These are phyloP conservation scores for Cucurbita argyrosperma DNA, from an alignment of 306 rosid species.

Conservation along the genomic window DNA sequence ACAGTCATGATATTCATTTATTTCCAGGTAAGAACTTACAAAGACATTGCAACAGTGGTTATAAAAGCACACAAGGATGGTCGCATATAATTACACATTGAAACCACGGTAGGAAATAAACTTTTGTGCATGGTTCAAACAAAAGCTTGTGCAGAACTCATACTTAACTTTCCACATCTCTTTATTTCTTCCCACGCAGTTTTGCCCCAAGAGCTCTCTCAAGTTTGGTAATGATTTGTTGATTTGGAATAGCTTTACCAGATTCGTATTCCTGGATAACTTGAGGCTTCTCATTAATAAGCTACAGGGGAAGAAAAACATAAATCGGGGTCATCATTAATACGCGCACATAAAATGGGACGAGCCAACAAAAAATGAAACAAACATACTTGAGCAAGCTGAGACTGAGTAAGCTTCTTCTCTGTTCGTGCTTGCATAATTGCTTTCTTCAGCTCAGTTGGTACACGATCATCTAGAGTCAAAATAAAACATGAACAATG, in stretches of 20 bases:
- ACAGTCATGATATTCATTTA: background rate
- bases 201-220: slow-evolving; percentile 53
- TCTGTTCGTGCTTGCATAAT: slow-evolving; percentile 46
- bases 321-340: background rate
- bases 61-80: background rate
- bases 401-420: slow-evolving; percentile 51
- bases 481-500: background rate
- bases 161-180: background rate
- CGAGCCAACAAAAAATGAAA: background rate
- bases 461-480: slow-evolving; percentile 33
- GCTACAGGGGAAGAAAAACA: slow-evolving; percentile 11
- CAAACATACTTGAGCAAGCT: slow-evolving; percentile 35
- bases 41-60: background rate
- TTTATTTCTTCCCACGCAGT: slow-evolving; percentile 43
- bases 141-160: background rate
- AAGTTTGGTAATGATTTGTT: slow-evolving; percentile 47
- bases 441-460: slow-evolving; percentile 48
- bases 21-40: slow-evolving; percentile 5
- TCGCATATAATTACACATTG: background rate
- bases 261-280: slow-evolving; percentile 48
- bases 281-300: slow-evolving; percentile 56
- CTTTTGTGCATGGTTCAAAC: slow-evolving; percentile 4
- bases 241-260: slow-evolving; percentile 54
- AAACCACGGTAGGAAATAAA: background rate
- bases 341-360: background rate